phyloP scores from a whole-genome alignment of 441 rosid species.

The Iberis amara region DNA sequence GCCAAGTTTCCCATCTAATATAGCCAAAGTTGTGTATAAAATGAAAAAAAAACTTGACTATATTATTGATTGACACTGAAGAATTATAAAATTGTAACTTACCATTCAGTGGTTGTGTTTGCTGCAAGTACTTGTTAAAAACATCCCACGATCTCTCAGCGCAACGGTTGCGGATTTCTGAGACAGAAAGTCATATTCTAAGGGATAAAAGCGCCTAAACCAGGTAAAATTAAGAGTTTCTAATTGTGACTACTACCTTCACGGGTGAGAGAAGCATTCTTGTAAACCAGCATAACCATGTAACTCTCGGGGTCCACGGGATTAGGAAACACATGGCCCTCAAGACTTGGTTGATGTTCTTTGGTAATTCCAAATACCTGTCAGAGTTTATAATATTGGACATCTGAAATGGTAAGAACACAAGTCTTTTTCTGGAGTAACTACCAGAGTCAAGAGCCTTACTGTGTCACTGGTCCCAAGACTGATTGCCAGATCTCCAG shows the following conservation, averaged over 20 bases:
- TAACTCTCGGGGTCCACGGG: conserved; percentile 80
- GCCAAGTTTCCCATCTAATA: conserved; percentile 80
- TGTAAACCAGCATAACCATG: conserved; percentile 82
- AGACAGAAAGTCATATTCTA: background rate
- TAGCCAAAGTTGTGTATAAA: conserved; percentile 24
- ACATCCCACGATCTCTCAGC: conserved; percentile 77
- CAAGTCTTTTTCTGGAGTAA: background rate
- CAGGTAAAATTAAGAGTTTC: background rate
- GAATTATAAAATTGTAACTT: background rate
- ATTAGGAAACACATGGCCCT: conserved; percentile 82
- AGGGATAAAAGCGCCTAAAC: background rate
- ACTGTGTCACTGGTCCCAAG: conserved; percentile 93
- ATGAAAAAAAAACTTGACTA: conserved; percentile 16
- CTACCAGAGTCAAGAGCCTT: conserved; percentile 31
- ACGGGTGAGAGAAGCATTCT: conserved; percentile 79
- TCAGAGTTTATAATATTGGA: conserved; percentile 11
- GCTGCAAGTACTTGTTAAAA: conserved; percentile 56
- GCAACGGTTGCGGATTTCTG: conserved; percentile 60
- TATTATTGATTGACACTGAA: conserved; percentile 19
- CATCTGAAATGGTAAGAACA: conserved; percentile 7
- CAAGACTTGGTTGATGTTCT: conserved; percentile 66
- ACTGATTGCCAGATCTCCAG: conserved; percentile 90
- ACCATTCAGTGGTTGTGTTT: conserved; percentile 78
- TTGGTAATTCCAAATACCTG: conserved; percentile 82
- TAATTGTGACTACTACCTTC: conserved; percentile 50